Conservation (phyloP, 352 stramenopile species). For the Phytophthora kernoviae region DNA sequence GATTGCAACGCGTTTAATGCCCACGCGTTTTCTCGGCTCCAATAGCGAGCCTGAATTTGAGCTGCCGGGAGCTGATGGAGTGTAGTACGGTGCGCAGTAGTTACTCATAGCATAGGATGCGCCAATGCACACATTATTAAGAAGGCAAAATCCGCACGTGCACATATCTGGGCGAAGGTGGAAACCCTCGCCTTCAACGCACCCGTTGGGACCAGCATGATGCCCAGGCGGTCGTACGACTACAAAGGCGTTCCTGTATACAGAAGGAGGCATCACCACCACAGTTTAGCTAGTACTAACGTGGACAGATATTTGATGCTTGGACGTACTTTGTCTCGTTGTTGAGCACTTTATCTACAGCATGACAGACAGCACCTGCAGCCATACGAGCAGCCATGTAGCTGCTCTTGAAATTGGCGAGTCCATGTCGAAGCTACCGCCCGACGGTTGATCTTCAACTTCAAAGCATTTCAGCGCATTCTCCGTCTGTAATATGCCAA, state of each 20-base stretch:
- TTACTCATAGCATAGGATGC: conserved; percentile 61
- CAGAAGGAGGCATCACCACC: conserved; percentile 1
- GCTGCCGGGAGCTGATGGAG: conserved; percentile 3
- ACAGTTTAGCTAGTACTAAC: conserved; percentile 1
- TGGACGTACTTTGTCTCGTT: conserved; percentile 54
- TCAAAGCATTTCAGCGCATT: conserved; percentile 54
- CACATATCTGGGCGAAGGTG: conserved; percentile 60
- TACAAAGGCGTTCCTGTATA: conserved; percentile 61
- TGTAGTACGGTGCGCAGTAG: conserved; percentile 52
- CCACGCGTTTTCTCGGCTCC: conserved; percentile 16
- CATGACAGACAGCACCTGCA: conserved; percentile 63
- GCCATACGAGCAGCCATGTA: conserved; percentile 59
- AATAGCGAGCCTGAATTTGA: conserved; percentile 1
- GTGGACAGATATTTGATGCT: not conserved
- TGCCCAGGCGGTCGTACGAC: conserved; percentile 63
- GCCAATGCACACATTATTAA: conserved; percentile 76
- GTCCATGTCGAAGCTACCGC: conserved; percentile 65
- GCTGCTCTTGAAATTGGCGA: conserved; percentile 65
- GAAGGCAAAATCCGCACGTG: conserved; percentile 67
- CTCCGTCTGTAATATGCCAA: conserved; percentile 33
- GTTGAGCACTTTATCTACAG: conserved; percentile 65
- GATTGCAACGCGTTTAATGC: conserved; percentile 56
- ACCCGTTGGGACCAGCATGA: conserved; percentile 65
- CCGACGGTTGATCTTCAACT: conserved; percentile 50
- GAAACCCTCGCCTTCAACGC: conserved; percentile 57